Base-by-base conservation (phyloP, 1,284 basidiomycete genomes). In the Meripilus lineatus region DNA sequence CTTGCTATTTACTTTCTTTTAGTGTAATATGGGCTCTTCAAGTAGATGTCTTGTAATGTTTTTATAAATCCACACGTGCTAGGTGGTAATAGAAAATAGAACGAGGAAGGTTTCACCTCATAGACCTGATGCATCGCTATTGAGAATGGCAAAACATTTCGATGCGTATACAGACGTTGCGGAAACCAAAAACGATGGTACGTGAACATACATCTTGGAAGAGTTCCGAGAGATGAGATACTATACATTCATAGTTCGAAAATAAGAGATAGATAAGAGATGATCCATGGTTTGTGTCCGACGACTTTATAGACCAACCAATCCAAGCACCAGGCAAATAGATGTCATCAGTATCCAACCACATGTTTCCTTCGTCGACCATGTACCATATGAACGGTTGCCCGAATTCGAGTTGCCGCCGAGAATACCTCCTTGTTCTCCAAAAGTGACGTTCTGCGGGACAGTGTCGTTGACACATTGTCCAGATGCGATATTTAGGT, bases 351-450 rank as follows among this genome's bases (percentile, higher is more conserved):
- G 10, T 15, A 10, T 10, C 28, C 10, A 30, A 10, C 28, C 10
- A 10, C 28, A 30, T 15, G 15, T 10, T 30, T 15, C 28, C 28
- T 10, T 10, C 28, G 10, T 10, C 28, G 10, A 30, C 28, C 28
- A 15, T 15, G 10, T 10, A 10, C 28, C 28, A 30, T 15, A 30
- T 15, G 15, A 10, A 10, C 28, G 15, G 15, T 10, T 30, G 10
- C 28, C n/a, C n/a, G 28, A 15, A 30, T 10, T 10, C 28, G 28
- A 30, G 36, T 38, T 38, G 22, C 49, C 48, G 23, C 44, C 50
- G n/a, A 59, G 48, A 30, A 56, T 21, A n/a, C 58, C 58, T 36
- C 58, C 58, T 50, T 59, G 58, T 47, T 59, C 55, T 37, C 56
- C 52, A 38, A 58, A 58, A 5, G 55, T 53, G 37, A 59, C 45